Base-by-base conservation (phyloP, 129 eudicot genomes). In the Calendula officinalis region DNA sequence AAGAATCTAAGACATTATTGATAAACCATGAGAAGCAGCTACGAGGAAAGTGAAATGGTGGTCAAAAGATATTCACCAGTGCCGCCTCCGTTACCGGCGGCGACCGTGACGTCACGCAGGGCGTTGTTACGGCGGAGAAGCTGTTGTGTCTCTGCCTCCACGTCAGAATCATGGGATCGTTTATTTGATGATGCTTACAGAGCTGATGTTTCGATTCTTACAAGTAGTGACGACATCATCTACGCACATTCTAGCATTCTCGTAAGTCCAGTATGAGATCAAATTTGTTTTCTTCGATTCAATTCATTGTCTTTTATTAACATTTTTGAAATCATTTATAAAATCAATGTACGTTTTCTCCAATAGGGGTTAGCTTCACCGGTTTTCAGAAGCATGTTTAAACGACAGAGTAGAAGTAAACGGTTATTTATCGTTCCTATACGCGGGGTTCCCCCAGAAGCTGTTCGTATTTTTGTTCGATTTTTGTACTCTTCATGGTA, bases 401-500 rank as follows among this genome's bases (percentile, higher is more conserved):
- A 70, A 72, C 79, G 71, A 66, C 64, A 74, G 39, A 78, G 77
- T 59, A 35, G 74, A 8, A 58, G 27, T 15, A 68, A 66, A 32
- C 70, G 57, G 37, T 58, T 36, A 10, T 79, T 73, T 47, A 54
- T 86, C 12, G 74, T 94, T 61, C 67, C 87, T 8, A 83, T 94
- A 13, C 79, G 62, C 7, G 97, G 97, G 8, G 97, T 74, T 57
- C 83, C 95, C 5, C 27, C 79, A 2, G 90, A 87, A 58, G 97
- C 97, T 1, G 90, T 87, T 52, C 86, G 88, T 8, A 84, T 84
- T 41, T 87, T 91, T 78, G 61, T 91, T 15, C 77, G 97, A 66
- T 91, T 75, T 73, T 83, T 91, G 48, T 91, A 91, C 83, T 91
- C 97, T 11, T 82, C 90, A 10, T 61, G 97, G 97, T 91, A 91